phyloP scores from a whole-genome alignment of 495 filamentous ascomycete species.

The Hypoxylon intermedium region DNA sequence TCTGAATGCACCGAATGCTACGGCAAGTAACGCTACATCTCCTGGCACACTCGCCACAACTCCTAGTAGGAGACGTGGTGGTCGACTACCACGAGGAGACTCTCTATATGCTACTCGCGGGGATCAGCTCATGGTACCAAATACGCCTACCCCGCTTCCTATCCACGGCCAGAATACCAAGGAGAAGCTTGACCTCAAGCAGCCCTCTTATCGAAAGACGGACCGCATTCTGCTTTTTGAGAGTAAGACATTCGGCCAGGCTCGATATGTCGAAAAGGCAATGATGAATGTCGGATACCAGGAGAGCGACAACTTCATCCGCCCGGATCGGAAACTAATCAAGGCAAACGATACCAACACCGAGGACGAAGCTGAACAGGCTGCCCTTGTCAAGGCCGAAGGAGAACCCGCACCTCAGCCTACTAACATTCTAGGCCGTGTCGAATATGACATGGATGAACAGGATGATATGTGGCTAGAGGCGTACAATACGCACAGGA shows the following conservation, averaged over 20 bases:
- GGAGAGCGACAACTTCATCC: conserved; percentile 84
- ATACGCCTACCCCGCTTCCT: conserved; percentile 59
- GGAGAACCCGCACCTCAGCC: conserved; percentile 58
- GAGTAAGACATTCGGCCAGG: conserved; percentile 61
- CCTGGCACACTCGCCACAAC: conserved; percentile 44
- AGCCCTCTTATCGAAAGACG: conserved; percentile 64
- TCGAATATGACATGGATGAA: conserved; percentile 99
- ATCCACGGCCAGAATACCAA: conserved; percentile 62
- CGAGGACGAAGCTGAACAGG: conserved; percentile 82
- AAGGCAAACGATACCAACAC: conserved; percentile 75
- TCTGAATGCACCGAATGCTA: conserved; percentile 36
- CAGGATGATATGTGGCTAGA: conserved; percentile 98
- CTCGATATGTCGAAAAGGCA: conserved; percentile 77
- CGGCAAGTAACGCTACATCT: conserved; percentile 20
- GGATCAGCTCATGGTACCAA: conserved; percentile 47
- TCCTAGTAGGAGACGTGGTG: conserved; percentile 54
- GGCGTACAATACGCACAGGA: conserved; percentile 77
- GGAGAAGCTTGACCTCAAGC: conserved; percentile 66
- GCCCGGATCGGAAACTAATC: conserved; percentile 77
- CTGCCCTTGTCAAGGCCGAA: conserved; percentile 63
- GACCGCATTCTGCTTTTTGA: conserved; percentile 63
- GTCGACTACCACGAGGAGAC: conserved; percentile 57
- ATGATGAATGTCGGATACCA: conserved; percentile 97
- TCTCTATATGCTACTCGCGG: conserved; percentile 57
- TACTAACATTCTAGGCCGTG: conserved; percentile 67